Conservation (phyloP, 768 basidiomycete genomes). For the Podaxis carcinomalis region DNA sequence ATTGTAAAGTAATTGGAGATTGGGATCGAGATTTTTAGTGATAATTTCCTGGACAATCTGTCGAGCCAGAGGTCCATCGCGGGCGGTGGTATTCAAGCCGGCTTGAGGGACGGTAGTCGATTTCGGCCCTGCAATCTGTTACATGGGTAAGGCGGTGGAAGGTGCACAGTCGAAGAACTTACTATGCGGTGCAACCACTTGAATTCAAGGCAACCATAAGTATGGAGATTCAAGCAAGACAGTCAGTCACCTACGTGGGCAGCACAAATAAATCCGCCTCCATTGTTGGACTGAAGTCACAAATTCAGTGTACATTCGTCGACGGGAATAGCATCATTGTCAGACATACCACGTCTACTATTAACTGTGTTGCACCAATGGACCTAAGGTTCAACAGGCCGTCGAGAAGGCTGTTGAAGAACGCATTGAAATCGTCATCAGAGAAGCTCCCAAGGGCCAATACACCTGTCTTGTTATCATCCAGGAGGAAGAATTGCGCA, state of each 20-base stretch:
- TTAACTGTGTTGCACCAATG: constrained; percentile 47
- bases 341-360: constrained; percentile 50
- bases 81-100: constrained; percentile 47
- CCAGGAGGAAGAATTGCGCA: constrained; percentile 50
- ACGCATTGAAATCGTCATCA: constrained; percentile 34
- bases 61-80: constrained; percentile 46
- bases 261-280: constrained; percentile 55
- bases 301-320: background rate
- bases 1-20: constrained; percentile 41
- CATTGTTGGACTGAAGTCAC: constrained; percentile 39
- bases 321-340: background rate
- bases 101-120: constrained; percentile 50
- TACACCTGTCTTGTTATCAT: constrained; percentile 52
- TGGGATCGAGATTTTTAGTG: constrained; percentile 39
- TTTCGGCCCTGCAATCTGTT: constrained; percentile 51
- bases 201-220: background rate
- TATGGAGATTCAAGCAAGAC: background rate
- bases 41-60: constrained; percentile 42
- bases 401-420: constrained; percentile 39
- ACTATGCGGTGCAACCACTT: constrained; percentile 47
- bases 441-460: constrained; percentile 59
- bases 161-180: constrained; percentile 13
- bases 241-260: constrained; percentile 42
- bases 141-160: background rate
- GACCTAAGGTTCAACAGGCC: constrained; percentile 47